Evolutionary conservation across 805 yeast genomes (phyloP).

Genomic region (Yamadazyma akitaensis): DNA sequence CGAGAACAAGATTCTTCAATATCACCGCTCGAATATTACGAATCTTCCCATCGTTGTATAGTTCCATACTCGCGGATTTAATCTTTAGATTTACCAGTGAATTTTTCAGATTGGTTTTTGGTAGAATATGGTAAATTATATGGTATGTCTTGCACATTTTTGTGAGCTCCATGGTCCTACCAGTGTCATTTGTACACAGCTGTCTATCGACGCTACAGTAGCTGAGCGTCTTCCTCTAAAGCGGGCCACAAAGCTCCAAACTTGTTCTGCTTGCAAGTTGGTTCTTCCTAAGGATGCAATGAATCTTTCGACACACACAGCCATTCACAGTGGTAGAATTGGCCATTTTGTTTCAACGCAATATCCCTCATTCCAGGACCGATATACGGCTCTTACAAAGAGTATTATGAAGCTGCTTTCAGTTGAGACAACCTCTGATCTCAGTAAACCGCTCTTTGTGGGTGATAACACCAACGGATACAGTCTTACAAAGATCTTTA

Average conservation of each 20-base stretch:
- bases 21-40: conserved; percentile 10
- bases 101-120: not conserved
- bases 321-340: conserved; percentile 16
- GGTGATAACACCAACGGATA: conserved; percentile 63
- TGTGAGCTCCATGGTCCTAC: conserved; percentile 79
- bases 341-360: conserved; percentile 50
- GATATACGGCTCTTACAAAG: conserved; percentile 55
- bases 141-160: conserved; percentile 63
- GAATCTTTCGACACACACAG: conserved; percentile 19
- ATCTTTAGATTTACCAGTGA: not conserved
- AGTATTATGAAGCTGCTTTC: conserved; percentile 62
- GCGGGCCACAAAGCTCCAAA: conserved; percentile 40
- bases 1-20: conserved; percentile 2
- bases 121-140: conserved; percentile 33
- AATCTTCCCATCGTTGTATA: conserved; percentile 11
- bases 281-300: conserved; percentile 40
- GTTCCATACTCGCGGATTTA: not conserved
- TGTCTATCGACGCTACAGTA: conserved; percentile 17
- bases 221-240: conserved; percentile 29
- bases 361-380: conserved; percentile 48
- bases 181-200: conserved; percentile 61
- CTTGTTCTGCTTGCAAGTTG: conserved; percentile 60
- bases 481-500: conserved; percentile 58
- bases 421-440: conserved; percentile 62
- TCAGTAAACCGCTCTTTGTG: conserved; percentile 56